Base-by-base conservation (phyloP, 768 basidiomycete species). In the Russula olivacea region DNA sequence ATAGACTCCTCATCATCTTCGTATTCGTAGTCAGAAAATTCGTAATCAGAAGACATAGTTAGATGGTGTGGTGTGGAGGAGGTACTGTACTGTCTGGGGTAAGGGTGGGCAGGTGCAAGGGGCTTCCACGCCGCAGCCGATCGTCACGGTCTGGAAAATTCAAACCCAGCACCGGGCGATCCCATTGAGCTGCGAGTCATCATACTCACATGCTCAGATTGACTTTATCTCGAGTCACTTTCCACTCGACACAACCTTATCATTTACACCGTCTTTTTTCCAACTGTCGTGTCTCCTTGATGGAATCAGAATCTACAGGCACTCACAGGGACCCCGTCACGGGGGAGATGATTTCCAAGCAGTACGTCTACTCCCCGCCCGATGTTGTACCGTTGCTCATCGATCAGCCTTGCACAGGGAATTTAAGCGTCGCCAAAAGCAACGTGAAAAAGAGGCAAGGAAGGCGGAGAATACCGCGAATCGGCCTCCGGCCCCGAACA, bases 301-400 rank as follows among this genome's bases (percentile, higher is more conserved):
- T 81, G 80, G 74, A 77, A 2, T 54, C 77, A 43, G 78, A 79
- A 41, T 60, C 66, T 19, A 61, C 72, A 7, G 74, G 72, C 17
- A 71, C 73, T 38, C 83, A 81, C 72, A 86, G 85, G 80, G 91
- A 93, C 74, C 89, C 89, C 47, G 83, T 93, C 66, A 97, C 96
- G 0, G 95, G 94, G 40, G 95, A 98, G 76, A 82, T 97, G 87
- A 86, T 99, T 71, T 97, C 93, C 77, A 99, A 99, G 85, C 82
- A 83, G 96, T 96, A 58, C 63, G 87, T 81, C 21, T 48, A 38
- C 56, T 23, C 53, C 58, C 55, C 32, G 63, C 49, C 68, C 64
- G 51, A 36, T 23, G n/a, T 38, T 21, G 51, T 17, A 17, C 28
- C 23, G 11, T 14, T 54, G 3, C 12, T 62, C 64, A 75, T 73